Percentiles rank a stretch among this genome's conserved stretches.
These are phyloP conservation scores for Salix udensis DNA, from an alignment of 345 rosid genomes.

Conservation along the genomic window DNA sequence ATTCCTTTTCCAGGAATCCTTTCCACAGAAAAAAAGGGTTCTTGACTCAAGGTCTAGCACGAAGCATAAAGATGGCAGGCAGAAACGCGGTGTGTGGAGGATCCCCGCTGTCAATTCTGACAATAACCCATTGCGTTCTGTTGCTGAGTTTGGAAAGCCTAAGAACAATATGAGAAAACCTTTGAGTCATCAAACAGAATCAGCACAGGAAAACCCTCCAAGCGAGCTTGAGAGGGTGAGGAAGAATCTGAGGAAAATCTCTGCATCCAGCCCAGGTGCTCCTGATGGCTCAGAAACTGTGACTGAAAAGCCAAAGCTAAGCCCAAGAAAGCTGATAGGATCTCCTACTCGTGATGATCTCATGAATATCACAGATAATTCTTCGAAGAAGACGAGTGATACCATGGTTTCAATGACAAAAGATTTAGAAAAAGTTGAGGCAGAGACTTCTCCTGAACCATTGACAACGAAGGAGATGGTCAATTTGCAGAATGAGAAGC, in stretches of 20 bases:
- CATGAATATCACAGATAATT: not conserved
- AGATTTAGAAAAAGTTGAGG: not conserved
- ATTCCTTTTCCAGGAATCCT: slow-evolving; percentile 12
- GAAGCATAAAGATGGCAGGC: slow-evolving; percentile 16
- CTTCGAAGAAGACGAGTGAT: not conserved
- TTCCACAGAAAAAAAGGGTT: slow-evolving; percentile 11
- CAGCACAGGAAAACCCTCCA: slow-evolving; percentile 17
- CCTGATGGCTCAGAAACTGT: not conserved
- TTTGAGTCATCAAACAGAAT: not conserved
- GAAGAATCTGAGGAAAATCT: slow-evolving; percentile 19
- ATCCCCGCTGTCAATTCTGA: slow-evolving; percentile 10
- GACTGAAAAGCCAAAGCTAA: slow-evolving; percentile 17
- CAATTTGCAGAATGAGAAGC: no score
- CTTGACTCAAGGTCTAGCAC: not conserved
- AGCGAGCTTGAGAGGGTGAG: slow-evolving; percentile 27
- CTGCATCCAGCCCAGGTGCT: slow-evolving; percentile 9
- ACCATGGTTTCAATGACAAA: not conserved
- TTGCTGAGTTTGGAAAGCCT: slow-evolving; percentile 15
- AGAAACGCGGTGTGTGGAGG: slow-evolving; percentile 8
- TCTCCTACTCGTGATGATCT: not conserved
- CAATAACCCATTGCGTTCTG: slow-evolving; percentile 2
- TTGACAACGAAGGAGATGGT: not conserved
- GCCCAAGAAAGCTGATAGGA: not conserved
- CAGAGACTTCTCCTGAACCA: slow-evolving; percentile 6
- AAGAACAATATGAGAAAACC: slow-evolving; percentile 12